Base-by-base conservation (phyloP, 768 basidiomycete species). In the Pleurotus pulmonarius region DNA sequence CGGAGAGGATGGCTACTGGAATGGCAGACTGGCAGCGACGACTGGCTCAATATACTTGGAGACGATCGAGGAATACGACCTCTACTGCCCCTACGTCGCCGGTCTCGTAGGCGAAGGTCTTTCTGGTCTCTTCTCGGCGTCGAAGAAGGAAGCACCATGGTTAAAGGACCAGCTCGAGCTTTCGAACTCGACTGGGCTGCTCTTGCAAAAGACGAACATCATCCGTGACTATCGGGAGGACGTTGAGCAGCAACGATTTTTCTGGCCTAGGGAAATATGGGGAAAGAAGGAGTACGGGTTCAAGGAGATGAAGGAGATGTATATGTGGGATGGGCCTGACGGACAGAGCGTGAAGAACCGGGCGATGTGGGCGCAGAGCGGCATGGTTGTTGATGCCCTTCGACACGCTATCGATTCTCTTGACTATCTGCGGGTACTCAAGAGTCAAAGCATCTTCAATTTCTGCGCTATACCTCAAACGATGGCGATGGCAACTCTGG, bases 31-130 rank as follows among this genome's bases (percentile, higher is more conserved):
- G 61, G 87, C 92, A 4, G 87, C 87, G 4, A 74, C 86, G 4
- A 83, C 84, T 0, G 86, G 85, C 49, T 74, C 81, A 45, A 79
- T 85, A 60, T 87, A 88, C 64, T 79, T 97, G 55, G 81, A 84
- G 45, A 85, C 88, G 5, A 72, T 94, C 53, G 77, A 84, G 37
- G 94, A 97, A 62, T 99, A 94, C 74, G 93, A 98, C 69, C 81
- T 99, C 12, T 99, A 99, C 72, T 99, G 96, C 69, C 96, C 98
- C 70, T 98, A 94, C 67, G 96, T 98, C 62, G 96, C 96, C 0
- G 96, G 96, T 2, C 87, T 99, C 56, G 96, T 98, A 57, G 96
- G 96, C 37, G 95, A 98, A 70, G 95, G 95, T 46, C 83, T 96
- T 29, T 93, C 92, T 0, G 84, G 92, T 11, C 77, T 98, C 43